These are phyloP conservation scores for Kwoniella sp. DNA, from an alignment of 768 basidiomycete species.

Conservation along the genomic window DNA sequence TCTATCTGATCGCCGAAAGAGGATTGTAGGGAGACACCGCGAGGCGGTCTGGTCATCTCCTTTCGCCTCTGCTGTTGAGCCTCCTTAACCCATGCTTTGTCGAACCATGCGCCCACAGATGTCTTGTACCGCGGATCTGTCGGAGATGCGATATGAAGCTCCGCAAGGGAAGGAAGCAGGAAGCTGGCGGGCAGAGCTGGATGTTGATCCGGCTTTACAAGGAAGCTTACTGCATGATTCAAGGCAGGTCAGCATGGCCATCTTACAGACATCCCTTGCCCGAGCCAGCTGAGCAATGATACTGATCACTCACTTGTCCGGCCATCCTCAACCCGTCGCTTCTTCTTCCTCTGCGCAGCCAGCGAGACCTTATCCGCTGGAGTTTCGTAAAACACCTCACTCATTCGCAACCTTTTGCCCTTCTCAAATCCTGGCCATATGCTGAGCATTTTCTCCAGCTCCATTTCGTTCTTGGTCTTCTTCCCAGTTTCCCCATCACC, in stretches of 20 bases:
- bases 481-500: too few species aligned
- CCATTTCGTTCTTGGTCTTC: conserved; percentile 12
- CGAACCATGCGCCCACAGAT: conserved; percentile 29
- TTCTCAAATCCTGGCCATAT: conserved; percentile 39
- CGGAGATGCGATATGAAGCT: conserved; percentile 1
- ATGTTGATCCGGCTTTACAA: conserved; percentile 8
- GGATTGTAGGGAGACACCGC: conserved; percentile 10
- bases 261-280: neutral
- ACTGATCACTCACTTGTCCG: conserved; percentile 24
- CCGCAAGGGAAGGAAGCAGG: conserved; percentile 13
- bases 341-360: conserved; percentile 21
- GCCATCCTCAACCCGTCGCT: conserved; percentile 18
- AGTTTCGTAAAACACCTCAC: conserved; percentile 41
- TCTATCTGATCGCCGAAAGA: neutral
- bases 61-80: conserved; percentile 16
- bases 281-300: too few species aligned
- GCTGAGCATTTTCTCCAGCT: conserved; percentile 19
- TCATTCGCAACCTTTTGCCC: conserved; percentile 37
- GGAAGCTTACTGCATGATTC: conserved; percentile 14
- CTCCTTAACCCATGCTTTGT: conserved; percentile 29
- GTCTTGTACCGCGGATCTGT: conserved; percentile 22
- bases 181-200: conserved; percentile 12
- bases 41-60: conserved; percentile 26
- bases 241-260: neutral
- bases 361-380: conserved; percentile 18